These are phyloP conservation scores for Aphanocladium album DNA, from an alignment of 2,329 filamentous ascomycete genomes.

Conservation along the genomic window DNA sequence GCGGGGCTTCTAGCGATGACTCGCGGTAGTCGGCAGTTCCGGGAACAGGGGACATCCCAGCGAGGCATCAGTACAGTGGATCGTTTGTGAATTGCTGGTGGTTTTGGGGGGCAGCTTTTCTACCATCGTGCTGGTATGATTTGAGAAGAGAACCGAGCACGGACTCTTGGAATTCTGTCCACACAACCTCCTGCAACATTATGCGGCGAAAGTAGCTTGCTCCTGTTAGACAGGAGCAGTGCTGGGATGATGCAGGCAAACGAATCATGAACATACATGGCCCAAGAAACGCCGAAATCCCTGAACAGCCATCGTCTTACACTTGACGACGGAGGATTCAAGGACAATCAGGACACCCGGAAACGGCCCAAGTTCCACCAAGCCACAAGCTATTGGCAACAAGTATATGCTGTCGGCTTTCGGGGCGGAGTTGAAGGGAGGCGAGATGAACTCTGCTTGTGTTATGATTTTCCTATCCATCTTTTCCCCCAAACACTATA, in stretches of 20 bases:
- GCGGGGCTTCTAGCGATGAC: constrained; percentile 12
- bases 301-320: not conserved
- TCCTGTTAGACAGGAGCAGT: not conserved
- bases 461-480: not conserved
- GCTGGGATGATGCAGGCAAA: constrained; percentile 8
- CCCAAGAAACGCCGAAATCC: not conserved
- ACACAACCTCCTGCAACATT: constrained; percentile 6
- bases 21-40: constrained; percentile 15
- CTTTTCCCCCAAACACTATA: not conserved
- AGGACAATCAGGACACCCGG: not conserved
- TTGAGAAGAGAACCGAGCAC: constrained; percentile 3
- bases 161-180: constrained; percentile 5
- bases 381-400: not conserved
- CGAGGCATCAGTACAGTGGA: constrained; percentile 12
- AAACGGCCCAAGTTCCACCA: not conserved
- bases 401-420: not conserved
- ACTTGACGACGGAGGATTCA: not conserved
- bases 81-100: constrained; percentile 4
- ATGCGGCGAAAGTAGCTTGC: not conserved
- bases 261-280: constrained; percentile 10
- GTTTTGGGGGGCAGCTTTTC: not conserved
- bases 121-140: constrained; percentile 1
- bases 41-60: constrained; percentile 13
- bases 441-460: constrained; percentile 9
- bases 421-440: not conserved